phyloP scores from a whole-genome alignment of 1,139 yeast genomes.

The Debaryomyces coudertii region DNA sequence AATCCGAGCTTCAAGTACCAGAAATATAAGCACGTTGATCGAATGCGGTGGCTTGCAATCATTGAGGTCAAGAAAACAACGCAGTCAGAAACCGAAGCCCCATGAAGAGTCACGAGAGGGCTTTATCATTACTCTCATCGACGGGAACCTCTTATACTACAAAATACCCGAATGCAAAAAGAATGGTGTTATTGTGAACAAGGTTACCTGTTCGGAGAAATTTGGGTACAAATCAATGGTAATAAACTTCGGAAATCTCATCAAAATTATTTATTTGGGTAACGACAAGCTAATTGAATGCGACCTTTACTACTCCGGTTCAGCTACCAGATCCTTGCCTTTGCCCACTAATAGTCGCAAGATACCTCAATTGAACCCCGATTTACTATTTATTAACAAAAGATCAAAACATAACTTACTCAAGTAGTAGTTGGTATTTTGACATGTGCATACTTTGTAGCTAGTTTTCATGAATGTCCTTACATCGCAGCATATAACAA shows the following conservation, averaged over 20 bases:
- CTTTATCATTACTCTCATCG: conserved; percentile 66
- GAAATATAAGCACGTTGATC: conserved; percentile 19
- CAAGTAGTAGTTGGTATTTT: not conserved
- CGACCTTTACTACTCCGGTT: conserved; percentile 42
- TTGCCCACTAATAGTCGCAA: conserved; percentile 10
- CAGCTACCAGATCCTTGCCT: conserved; percentile 28
- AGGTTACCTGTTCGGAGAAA: conserved; percentile 51
- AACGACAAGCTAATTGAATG: conserved; percentile 51
- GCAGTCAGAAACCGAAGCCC: not conserved
- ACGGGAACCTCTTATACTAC: conserved; percentile 63
- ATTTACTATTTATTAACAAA: conserved; percentile 53
- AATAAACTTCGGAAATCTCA: conserved; percentile 69
- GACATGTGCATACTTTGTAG: not conserved
- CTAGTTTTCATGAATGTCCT: not conserved
- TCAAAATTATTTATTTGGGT: conserved; percentile 75
- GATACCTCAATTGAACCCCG: conserved; percentile 26
- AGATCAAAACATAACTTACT: conserved; percentile 34
- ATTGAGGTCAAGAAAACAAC: conserved; percentile 20
- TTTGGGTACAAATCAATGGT: conserved; percentile 81
- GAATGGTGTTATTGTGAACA: conserved; percentile 34
- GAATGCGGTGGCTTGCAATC: conserved; percentile 27
- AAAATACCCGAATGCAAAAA: conserved; percentile 55
- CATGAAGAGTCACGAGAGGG: conserved; percentile 64
- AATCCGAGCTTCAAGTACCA: conserved; percentile 9
- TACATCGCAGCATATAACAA: not conserved